Percentiles rank a stretch among this genome's conserved stretches.
Conservation (phyloP, 164 flowering plant genomes). For the Piper longum region DNA sequence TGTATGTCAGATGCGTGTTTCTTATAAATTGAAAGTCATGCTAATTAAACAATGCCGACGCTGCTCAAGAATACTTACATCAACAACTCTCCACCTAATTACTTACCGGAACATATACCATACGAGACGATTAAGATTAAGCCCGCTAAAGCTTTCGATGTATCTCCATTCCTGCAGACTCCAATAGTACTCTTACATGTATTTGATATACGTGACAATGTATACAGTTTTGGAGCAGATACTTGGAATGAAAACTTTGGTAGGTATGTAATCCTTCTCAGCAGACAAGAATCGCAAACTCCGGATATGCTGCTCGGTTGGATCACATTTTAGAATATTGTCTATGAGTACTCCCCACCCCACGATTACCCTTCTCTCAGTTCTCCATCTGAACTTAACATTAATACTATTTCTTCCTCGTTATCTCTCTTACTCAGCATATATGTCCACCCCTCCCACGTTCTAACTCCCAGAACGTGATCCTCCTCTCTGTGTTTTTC, state of each 20-base stretch:
- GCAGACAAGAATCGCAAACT: slow-evolving; percentile 2
- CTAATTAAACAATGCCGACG: too few relatives aligned
- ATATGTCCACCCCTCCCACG: background rate
- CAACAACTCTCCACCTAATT: too few relatives aligned
- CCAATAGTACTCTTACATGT: too few relatives aligned
- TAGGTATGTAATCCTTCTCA: background rate
- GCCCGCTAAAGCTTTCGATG: too few relatives aligned
- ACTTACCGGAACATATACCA: too few relatives aligned
- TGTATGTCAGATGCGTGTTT: too few relatives aligned
- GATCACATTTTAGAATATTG: background rate
- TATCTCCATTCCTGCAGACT: too few relatives aligned
- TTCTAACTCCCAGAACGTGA: background rate
- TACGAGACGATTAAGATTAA: too few relatives aligned
- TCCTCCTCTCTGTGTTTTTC: background rate
- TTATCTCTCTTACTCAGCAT: background rate
- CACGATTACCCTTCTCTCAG: background rate
- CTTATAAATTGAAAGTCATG: too few relatives aligned
- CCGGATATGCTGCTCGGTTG: slow-evolving; percentile 2
- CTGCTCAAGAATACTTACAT: too few relatives aligned
- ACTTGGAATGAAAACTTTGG: background rate
- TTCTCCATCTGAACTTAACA: background rate
- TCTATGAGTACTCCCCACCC: too few relatives aligned
- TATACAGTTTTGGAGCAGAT: background rate
- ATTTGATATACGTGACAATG: too few relatives aligned
- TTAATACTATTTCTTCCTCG: background rate